These are phyloP conservation scores for Monosporozyma unispora DNA, from an alignment of 805 yeast species.

Conservation along the genomic window DNA sequence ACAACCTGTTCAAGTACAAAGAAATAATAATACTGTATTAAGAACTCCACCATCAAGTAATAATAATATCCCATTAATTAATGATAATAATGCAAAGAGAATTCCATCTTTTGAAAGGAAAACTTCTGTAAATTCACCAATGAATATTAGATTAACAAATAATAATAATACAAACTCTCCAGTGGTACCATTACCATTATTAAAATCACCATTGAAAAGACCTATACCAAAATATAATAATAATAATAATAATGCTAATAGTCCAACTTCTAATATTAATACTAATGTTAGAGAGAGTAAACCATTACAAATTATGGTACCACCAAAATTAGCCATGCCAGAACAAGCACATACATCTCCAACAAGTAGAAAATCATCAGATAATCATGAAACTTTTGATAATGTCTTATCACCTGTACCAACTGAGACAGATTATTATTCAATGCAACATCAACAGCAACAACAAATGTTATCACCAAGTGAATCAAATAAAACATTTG, in stretches of 20 bases:
- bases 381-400: constrained; percentile 18
- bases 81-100: neutral
- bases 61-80: neutral
- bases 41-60: constrained; percentile 1
- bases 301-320: constrained; percentile 24
- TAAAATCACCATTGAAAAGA: constrained; percentile 4
- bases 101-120: neutral
- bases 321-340: constrained; percentile 37
- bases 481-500: constrained; percentile 23
- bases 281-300: neutral
- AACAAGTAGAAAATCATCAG: constrained; percentile 27
- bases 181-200: neutral
- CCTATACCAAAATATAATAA: neutral
- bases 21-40: neutral
- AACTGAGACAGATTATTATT: constrained; percentile 1
- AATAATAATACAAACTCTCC: neutral
- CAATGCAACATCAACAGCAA: constrained; percentile 18
- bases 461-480: constrained; percentile 2
- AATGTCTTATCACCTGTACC: constrained; percentile 23
- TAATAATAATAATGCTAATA: too few relatives aligned
- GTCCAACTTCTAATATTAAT: neutral
- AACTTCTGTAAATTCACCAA: neutral
- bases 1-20: constrained; percentile 3
- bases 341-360: constrained; percentile 44
- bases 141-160: neutral